Evolutionary conservation across 805 yeast species (phyloP).

Genomic region (Ogataea nakhonphanomensis): DNA sequence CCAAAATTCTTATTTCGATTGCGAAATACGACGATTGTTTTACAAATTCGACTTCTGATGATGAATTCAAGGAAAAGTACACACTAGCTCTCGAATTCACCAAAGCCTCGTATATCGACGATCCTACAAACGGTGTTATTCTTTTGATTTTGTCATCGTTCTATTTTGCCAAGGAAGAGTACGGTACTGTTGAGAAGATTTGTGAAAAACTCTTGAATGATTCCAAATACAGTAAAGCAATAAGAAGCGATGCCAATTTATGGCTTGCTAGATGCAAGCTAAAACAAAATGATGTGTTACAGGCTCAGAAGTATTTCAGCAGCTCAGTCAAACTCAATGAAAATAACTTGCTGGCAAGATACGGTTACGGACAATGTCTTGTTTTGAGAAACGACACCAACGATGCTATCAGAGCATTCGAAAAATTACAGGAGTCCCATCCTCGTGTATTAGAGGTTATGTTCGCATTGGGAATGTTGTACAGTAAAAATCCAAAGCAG

Average conservation of each 20-base stretch:
- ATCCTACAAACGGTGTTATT: conserved; percentile 55
- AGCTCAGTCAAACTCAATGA: conserved; percentile 67
- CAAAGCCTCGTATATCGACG: conserved; percentile 38
- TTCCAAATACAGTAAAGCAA: conserved; percentile 36
- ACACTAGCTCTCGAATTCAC: conserved; percentile 52
- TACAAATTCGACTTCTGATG: conserved; percentile 52
- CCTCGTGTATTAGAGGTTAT: conserved; percentile 72
- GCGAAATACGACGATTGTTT: conserved; percentile 64
- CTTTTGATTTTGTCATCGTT: conserved; percentile 66
- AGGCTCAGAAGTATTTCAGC: conserved; percentile 69
- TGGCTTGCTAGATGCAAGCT: conserved; percentile 87
- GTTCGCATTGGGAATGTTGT: conserved; percentile 72
- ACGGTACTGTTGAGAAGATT: conserved; percentile 53
- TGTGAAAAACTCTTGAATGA: conserved; percentile 46
- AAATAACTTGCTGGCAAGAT: conserved; percentile 60
- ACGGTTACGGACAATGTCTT: conserved; percentile 87
- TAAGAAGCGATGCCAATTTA: conserved; percentile 62
- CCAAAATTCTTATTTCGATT: conserved; percentile 62
- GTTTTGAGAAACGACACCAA: conserved; percentile 67
- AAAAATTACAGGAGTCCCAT: conserved; percentile 60
- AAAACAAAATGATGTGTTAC: conserved; percentile 53
- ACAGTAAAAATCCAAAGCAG: conserved; percentile 44
- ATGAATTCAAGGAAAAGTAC: conserved; percentile 60
- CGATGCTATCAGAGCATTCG: conserved; percentile 85
- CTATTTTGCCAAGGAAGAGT: conserved; percentile 66